Evolutionary conservation across 345 rosid species (phyloP), one percentile per base, ranked within the genome.

Genomic region (Arabis alpina): DNA sequence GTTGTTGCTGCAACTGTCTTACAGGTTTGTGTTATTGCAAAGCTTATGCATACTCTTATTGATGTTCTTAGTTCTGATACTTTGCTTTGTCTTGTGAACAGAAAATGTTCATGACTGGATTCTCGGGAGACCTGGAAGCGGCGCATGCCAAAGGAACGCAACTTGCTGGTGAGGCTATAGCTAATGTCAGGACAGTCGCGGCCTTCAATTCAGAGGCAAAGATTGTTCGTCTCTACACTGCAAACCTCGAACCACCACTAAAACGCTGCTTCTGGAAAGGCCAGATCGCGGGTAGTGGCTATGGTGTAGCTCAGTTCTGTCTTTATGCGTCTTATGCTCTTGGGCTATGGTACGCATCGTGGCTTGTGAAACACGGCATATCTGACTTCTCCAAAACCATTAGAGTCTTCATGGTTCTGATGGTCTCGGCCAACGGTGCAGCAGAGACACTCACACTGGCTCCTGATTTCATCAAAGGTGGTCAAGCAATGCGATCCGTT

Each of bases 81-180:
- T 14, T 13, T 27, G 7, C 4, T n/a, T 7, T 70, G 48, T 66
- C 66, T 72, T 72, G 62, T 53, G 15, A 8, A 75, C 85, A 94
- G 97, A 94, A 94, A 94, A 94, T 94, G 97, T 94, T 94, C 84
- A 84, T 94, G 99, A 82, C 61, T 37, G 99, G 99, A 43, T 94
- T 94, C 86, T 89, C 97, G 0, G 99, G 97, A 56, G 99, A 94
- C 73, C 68, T 94, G 9, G 99, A 94, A 81, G 95, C 86, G 3
- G 89, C 97, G 3, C 99, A 94, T 69, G 91, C 95, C 53, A 94
- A 91, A 76, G 90, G 90, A 57, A 94, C 99, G 3, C 99, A 94
- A 71, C 84, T 94, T 58, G 99, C 99, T 15, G 97, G 95, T 5
- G 99, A 94, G 73, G 97, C 99, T 61, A 94, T 94, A 73, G 95